A percentile compares a stretch with the other conserved stretches of the same genome.
Evolutionary conservation across 2,329 filamentous ascomycete species (phyloP).

Genomic region (Cytospora leucostoma): DNA sequence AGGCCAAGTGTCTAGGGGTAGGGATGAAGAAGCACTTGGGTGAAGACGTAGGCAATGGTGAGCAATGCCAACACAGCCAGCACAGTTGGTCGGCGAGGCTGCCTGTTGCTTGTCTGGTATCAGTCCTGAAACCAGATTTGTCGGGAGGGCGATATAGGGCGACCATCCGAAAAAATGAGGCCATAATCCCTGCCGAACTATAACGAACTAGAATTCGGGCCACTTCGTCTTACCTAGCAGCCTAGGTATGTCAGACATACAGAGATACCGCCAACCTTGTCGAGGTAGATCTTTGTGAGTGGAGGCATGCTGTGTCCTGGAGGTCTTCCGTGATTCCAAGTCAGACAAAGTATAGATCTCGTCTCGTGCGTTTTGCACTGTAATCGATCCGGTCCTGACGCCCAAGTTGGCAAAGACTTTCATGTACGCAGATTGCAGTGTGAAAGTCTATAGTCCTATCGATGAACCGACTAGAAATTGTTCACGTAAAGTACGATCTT

Average conservation of each 20-base stretch:
- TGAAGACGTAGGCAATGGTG: neutral
- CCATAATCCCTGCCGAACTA: neutral
- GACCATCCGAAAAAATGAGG: neutral
- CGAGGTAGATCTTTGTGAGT: too few relatives aligned
- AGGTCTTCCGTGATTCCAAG: too few relatives aligned
- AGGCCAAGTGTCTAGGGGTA: neutral
- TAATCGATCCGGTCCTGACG: neutral
- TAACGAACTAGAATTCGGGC: neutral
- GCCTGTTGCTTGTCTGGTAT: neutral
- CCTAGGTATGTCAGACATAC: too few relatives aligned
- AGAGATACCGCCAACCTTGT: neutral
- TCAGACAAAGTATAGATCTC: too few relatives aligned
- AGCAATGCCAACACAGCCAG: neutral
- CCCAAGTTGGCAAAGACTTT: neutral
- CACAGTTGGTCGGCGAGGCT: neutral
- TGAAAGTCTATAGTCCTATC: neutral
- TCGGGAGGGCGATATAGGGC: neutral
- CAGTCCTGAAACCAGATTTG: neutral
- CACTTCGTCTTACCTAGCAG: neutral
- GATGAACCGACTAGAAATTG: neutral
- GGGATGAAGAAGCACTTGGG: neutral
- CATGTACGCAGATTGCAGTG: neutral
- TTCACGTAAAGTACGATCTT: neutral
- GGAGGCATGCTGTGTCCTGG: too few relatives aligned
- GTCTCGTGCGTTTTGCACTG: too few relatives aligned